Evolutionary conservation across 352 stramenopile genomes (phyloP).

Genomic region (Aphanomyces euteiches): DNA sequence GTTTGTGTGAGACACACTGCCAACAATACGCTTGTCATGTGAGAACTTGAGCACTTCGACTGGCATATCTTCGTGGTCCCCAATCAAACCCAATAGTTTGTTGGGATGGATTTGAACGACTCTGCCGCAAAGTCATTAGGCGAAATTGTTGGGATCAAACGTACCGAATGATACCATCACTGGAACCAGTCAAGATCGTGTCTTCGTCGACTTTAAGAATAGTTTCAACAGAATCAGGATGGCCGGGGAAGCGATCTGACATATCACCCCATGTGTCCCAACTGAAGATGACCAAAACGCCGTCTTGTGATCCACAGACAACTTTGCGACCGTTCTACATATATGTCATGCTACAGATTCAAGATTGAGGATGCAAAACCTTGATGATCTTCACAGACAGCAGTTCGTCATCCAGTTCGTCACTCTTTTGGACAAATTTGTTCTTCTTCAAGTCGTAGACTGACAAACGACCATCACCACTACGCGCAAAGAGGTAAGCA

Average conservation of each 20-base stretch:
- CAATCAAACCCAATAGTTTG: slow-evolving; percentile 94
- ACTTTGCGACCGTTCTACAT: slow-evolving; percentile 90
- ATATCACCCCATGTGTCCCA: slow-evolving; percentile 96
- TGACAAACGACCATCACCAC: slow-evolving; percentile 87
- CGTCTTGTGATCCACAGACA: slow-evolving; percentile 92
- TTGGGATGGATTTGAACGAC: slow-evolving; percentile 95
- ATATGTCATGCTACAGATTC: not conserved
- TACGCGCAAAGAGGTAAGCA: slow-evolving; percentile 22
- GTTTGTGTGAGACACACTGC: slow-evolving; percentile 91
- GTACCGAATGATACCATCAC: slow-evolving; percentile 92
- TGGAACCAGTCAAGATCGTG: slow-evolving; percentile 94
- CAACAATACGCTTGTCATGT: slow-evolving; percentile 86
- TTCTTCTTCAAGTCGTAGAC: slow-evolving; percentile 90
- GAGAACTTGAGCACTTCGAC: slow-evolving; percentile 90
- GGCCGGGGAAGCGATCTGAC: slow-evolving; percentile 92
- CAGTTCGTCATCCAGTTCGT: slow-evolving; percentile 79
- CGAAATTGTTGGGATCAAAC: slow-evolving; percentile 6
- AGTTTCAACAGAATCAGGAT: slow-evolving; percentile 93
- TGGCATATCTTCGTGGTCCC: slow-evolving; percentile 93
- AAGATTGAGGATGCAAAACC: slow-evolving; percentile 14
- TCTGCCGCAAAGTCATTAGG: slow-evolving; percentile 31
- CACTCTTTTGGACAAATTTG: slow-evolving; percentile 68
- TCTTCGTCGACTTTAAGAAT: slow-evolving; percentile 96
- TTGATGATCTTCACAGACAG: slow-evolving; percentile 74
- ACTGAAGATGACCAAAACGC: slow-evolving; percentile 93